These are phyloP conservation scores for Gracilaria domingensis DNA, from an alignment of 23 red algal genomes.

Conservation along the genomic window DNA sequence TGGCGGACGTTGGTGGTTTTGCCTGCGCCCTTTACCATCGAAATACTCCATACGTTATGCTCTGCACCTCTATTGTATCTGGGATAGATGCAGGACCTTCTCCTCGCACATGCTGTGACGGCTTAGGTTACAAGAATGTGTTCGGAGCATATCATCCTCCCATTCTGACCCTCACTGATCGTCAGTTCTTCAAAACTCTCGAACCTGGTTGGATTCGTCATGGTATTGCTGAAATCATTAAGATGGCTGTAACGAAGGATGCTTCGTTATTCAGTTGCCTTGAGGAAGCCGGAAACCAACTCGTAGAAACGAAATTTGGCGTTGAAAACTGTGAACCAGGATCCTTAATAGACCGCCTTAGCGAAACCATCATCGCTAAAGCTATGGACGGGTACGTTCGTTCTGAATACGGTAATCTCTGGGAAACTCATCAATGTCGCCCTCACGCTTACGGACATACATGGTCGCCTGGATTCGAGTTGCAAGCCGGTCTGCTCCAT, in stretches of 20 bases:
- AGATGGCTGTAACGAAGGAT: constrained; percentile 86
- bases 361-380: constrained; percentile 75
- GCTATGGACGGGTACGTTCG: constrained; percentile 87
- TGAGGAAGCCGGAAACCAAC: constrained; percentile 55
- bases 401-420: constrained; percentile 77
- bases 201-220: constrained; percentile 85
- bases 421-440: constrained; percentile 85
- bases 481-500: constrained; percentile 79
- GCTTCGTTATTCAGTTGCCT: constrained; percentile 47
- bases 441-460: constrained; percentile 84
- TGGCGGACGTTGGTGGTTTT: constrained; percentile 79
- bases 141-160: constrained; percentile 85
- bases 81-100: constrained; percentile 85
- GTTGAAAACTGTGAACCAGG: constrained; percentile 60
- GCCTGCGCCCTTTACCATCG: constrained; percentile 81
- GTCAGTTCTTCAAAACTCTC: constrained; percentile 74
- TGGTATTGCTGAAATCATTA: constrained; percentile 82
- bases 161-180: constrained; percentile 75
- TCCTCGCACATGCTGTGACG: constrained; percentile 83
- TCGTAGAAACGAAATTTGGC: constrained; percentile 74
- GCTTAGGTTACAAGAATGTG: constrained; percentile 83
- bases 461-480: constrained; percentile 80
- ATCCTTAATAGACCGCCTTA: constrained; percentile 61
- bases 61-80: constrained; percentile 77
- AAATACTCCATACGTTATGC: constrained; percentile 84